Conservation (phyloP, 331 rosid species). For the Pyracantha coccinea region DNA sequence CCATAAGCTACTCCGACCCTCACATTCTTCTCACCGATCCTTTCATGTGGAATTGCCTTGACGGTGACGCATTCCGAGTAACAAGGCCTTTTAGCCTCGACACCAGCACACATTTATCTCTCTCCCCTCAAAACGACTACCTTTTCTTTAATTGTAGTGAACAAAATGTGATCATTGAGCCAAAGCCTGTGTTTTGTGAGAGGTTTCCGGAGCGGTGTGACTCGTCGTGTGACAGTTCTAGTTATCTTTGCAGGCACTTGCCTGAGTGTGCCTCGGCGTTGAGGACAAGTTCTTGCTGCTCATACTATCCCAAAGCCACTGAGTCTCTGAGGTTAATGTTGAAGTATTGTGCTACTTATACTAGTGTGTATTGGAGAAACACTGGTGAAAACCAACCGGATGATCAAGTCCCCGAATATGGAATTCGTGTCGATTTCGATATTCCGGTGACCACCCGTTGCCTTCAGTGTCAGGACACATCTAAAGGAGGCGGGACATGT, state of each 20-base stretch:
- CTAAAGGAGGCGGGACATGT: slow-evolving; percentile 82
- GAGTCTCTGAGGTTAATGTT: slow-evolving; percentile 77
- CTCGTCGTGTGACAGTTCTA: slow-evolving; percentile 87
- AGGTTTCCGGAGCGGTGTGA: slow-evolving; percentile 74
- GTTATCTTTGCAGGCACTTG: slow-evolving; percentile 79
- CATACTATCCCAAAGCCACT: slow-evolving; percentile 79
- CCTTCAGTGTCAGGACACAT: slow-evolving; percentile 74
- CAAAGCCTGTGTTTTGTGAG: slow-evolving; percentile 80
- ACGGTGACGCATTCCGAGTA: slow-evolving; percentile 54
- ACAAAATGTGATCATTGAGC: slow-evolving; percentile 59
- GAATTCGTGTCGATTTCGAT: slow-evolving; percentile 73
- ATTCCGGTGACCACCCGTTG: slow-evolving; percentile 69
- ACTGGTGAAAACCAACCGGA: slow-evolving; percentile 65
- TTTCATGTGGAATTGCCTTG: slow-evolving; percentile 82
- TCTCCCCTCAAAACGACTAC: slow-evolving; percentile 72
- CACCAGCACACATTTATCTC: slow-evolving; percentile 56
- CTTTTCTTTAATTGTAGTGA: slow-evolving; percentile 88
- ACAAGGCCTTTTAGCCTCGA: slow-evolving; percentile 79
- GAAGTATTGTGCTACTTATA: slow-evolving; percentile 62
- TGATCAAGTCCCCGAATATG: slow-evolving; percentile 89
- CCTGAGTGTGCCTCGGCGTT: slow-evolving; percentile 59
- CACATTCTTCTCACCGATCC: slow-evolving; percentile 75
- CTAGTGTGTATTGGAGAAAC: slow-evolving; percentile 86
- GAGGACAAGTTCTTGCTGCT: slow-evolving; percentile 59
- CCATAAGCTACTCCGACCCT: slow-evolving; percentile 65